Percentiles rank a stretch among this genome's conserved stretches.
These are phyloP conservation scores for Antitrichia curtipendula DNA, from an alignment of 225 moss, liverwort and hornwort species.

Conservation along the genomic window DNA sequence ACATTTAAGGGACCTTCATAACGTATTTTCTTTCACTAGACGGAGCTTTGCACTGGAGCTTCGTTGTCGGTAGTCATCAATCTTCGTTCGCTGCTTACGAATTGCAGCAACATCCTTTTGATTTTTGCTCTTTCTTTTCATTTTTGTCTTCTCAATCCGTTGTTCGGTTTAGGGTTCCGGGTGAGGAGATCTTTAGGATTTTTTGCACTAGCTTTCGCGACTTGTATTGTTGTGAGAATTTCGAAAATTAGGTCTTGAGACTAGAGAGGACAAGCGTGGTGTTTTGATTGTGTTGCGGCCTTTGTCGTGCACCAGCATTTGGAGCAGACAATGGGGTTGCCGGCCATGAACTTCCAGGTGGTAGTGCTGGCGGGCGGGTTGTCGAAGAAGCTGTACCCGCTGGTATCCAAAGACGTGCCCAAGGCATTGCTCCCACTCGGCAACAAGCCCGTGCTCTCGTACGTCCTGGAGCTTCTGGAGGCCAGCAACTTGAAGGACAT, in stretches of 20 bases:
- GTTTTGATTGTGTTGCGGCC: neutral
- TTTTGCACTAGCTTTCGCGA: neutral
- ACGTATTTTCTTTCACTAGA: neutral
- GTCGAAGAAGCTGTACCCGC: slow-evolving; percentile 71
- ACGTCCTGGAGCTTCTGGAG: slow-evolving; percentile 81
- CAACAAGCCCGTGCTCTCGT: slow-evolving; percentile 79
- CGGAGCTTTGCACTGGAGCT: neutral
- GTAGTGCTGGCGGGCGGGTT: slow-evolving; percentile 71
- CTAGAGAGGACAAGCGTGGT: neutral
- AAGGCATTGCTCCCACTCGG: slow-evolving; percentile 79
- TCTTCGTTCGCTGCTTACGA: neutral
- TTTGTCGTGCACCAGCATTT: neutral
- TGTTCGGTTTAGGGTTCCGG: neutral
- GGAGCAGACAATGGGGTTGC: neutral
- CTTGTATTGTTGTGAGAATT: neutral
- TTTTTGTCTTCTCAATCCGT: neutral
- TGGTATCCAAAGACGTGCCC: slow-evolving; percentile 73
- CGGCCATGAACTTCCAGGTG: slow-evolving; percentile 82
- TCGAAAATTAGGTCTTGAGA: neutral
- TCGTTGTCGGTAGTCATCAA: neutral
- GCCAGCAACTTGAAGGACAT: slow-evolving; percentile 79
- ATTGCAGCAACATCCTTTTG: neutral
- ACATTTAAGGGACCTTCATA: neutral
- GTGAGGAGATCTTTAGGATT: neutral
- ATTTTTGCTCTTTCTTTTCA: neutral